phyloP scores from a whole-genome alignment of 495 filamentous ascomycete genomes.

The Aspergillus haitiensis region DNA sequence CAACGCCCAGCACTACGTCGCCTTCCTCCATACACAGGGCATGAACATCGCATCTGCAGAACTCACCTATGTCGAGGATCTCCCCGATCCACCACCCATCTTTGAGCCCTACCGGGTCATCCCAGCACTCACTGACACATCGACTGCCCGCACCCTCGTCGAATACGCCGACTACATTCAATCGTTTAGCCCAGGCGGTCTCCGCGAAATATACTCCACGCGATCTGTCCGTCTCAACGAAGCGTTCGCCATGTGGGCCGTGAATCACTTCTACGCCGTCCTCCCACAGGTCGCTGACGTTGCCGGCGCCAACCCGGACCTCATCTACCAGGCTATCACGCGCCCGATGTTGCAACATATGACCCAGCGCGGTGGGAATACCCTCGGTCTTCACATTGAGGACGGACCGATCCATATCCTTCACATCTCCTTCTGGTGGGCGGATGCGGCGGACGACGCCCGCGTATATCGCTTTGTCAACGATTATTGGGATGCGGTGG shows the following conservation, averaged over 20 bases:
- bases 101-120: slow-evolving; percentile 44
- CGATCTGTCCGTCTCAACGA: not conserved
- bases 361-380: slow-evolving; percentile 3
- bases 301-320: slow-evolving; percentile 9
- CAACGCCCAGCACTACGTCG: slow-evolving; percentile 13
- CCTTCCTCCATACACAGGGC: slow-evolving; percentile 2
- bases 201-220: not conserved
- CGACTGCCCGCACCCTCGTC: slow-evolving; percentile 43
- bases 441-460: slow-evolving; percentile 32
- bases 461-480: slow-evolving; percentile 23
- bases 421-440: slow-evolving; percentile 26
- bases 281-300: slow-evolving; percentile 9
- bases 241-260: not conserved
- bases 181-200: not conserved
- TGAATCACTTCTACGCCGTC: not conserved
- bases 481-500: slow-evolving; percentile 23
- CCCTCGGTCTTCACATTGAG: slow-evolving; percentile 2
- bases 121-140: slow-evolving; percentile 29
- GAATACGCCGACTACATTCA: slow-evolving; percentile 46
- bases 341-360: not conserved
- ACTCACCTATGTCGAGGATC: slow-evolving; percentile 10
- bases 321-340: slow-evolving; percentile 8
- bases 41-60: slow-evolving; percentile 6
- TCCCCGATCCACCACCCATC: slow-evolving; percentile 34
- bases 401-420: slow-evolving; percentile 8